A percentile compares a stretch with the other conserved stretches of the same genome.
These are phyloP conservation scores for Alternaria angustiovoidea DNA, from an alignment of 2,329 filamentous ascomycete genomes.

Conservation along the genomic window DNA sequence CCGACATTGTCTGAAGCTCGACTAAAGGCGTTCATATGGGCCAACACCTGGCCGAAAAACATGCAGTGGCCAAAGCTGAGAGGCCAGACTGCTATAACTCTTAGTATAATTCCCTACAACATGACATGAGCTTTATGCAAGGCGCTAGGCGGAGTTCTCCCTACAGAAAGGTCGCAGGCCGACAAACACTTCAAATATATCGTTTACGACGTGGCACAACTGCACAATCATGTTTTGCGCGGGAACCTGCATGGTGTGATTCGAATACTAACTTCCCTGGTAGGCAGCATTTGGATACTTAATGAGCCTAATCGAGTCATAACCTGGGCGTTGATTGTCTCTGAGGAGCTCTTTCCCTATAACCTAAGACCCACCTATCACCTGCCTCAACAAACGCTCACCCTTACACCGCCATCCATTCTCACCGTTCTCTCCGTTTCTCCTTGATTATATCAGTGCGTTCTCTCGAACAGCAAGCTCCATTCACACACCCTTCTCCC, in stretches of 20 bases:
- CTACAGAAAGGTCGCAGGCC: neutral
- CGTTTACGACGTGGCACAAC: neutral
- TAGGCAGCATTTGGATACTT: neutral
- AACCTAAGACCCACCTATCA: neutral
- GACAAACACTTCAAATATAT: neutral
- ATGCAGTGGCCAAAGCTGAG: neutral
- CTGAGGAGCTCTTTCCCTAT: neutral
- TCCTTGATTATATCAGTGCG: neutral
- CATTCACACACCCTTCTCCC: neutral
- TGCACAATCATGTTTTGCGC: neutral
- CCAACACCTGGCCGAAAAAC: neutral
- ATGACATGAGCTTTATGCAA: neutral
- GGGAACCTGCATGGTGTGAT: neutral
- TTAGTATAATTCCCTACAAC: neutral
- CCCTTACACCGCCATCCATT: neutral
- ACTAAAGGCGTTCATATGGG: neutral
- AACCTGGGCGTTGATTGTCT: neutral
- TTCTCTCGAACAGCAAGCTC: neutral
- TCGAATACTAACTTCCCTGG: neutral
- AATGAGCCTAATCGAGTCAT: neutral
- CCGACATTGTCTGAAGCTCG: neutral
- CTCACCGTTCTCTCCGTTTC: neutral
- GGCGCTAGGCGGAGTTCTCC: constrained; percentile 3
- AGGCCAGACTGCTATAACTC: neutral
- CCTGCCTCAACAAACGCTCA: neutral